Evolutionary conservation across 2,329 filamentous ascomycete genomes (phyloP), one percentile per base, ranked within the genome.

Genomic region (Alternaria ventricosa): DNA sequence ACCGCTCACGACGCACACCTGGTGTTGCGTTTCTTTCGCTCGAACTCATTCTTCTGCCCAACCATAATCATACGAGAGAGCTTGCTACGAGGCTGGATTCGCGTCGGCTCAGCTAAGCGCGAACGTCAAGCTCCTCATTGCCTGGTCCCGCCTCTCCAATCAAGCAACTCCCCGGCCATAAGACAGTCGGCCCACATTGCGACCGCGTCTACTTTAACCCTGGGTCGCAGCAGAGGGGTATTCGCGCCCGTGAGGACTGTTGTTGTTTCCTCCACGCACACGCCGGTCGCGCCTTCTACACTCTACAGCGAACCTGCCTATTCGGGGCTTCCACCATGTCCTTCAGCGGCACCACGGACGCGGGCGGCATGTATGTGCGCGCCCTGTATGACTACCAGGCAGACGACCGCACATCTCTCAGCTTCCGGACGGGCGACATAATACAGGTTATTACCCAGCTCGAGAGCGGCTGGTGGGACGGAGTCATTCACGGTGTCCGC

Each of bases 401-500:
- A 76, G 95, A 99, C 83, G 96, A 99, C 82, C 90, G 93, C 74
- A 98, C 95, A 51, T 97, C 94, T 83, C 84, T 99, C 78, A 98
- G 94, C 82, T 99, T 99, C 82, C 93, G 93, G 74, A 92, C 97
- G 80, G 96, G 96, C 76, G 96, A 99, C 82, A 90, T 98, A 71
- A 99, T 99, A 75, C 95, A 98, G 83, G 96, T 99, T 73, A 95
- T 99, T 74, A 99, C 96, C 57, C 95, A 97, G 82, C 87, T 98
- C 61, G 96, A 99, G 81, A 98, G 94, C 75, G 96, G 96, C 60
- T 99, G 96, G 96, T 99, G 96, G 96, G 96, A 99, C 83, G 96
- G 96, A 53, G 93, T 99, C 60, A 97, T 99, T 79, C 96, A 97
- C 76, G 93, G 94, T 63, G 92, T 97, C 71, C 90, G 96, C 78